Evolutionary conservation across 345 rosid species (phyloP), one percentile per base, ranked within the genome.

Genomic region (Lumnitzera littorea): DNA sequence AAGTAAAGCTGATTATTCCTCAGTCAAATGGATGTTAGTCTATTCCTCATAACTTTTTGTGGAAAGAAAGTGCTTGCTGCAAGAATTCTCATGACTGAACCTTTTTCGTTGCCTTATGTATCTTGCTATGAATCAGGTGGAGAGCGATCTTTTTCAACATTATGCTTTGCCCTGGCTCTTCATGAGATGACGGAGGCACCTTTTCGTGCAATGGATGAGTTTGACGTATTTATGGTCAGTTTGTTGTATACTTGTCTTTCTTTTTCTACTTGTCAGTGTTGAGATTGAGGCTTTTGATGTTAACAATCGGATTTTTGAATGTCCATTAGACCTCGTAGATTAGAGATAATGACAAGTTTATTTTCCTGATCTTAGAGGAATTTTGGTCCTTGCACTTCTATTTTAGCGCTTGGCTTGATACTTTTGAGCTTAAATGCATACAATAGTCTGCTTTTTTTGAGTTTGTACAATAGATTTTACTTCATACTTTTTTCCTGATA

Each of bases 161-260:
- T 94, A 67, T 94, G 97, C 80, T 94, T 94, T 79, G 88, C 96
- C 2, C 70, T 94, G 62, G 90, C 96, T 61, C 96, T 94, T 69
- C 99, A 94, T 72, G 78, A 78, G 63, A 88, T 90, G 96, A 86
- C 91, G 8, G 99, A 90, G 71, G 80, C 96, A 17, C 96, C 99
- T 63, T 94, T 94, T 63, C 84, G 97, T 72, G 99, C 97, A 1
- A 94, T 94, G 99, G 99, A 90, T 54, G 99, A 94, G 74, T 94
- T 94, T 76, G 97, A 94, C 74, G 97, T 94, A 49, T 94, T 94
- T 67, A 94, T 94, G 99, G 99, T 87, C 78, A 57, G 64, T 53
- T 20, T 20, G 20, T n/a, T 63, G 61, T 31, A 27, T 20, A 11
- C 31, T 10, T 10, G 54, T 46, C 24, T 14, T 9, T 65, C 24